Percentiles rank a stretch among this genome's conserved stretches.
Evolutionary conservation across 345 rosid genomes (phyloP).

Genomic region (Eutrema yunnanense): DNA sequence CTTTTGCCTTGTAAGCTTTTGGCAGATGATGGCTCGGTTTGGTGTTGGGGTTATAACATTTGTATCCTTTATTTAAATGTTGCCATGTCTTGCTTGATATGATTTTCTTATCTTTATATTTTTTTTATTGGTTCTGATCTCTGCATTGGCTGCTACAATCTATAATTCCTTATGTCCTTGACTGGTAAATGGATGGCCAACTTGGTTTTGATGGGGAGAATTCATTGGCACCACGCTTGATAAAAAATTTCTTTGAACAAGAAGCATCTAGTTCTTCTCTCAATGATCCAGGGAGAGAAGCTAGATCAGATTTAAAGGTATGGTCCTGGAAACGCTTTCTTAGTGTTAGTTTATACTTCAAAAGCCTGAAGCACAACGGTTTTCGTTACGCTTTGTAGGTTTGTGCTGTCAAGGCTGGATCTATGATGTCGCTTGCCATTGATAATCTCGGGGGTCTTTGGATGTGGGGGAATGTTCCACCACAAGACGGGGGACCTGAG

Average conservation of each 20-base stretch:
- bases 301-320: conserved; percentile 47
- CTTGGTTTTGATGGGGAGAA: conserved; percentile 65
- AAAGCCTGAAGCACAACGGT: not conserved
- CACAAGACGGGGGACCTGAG: conserved; percentile 29
- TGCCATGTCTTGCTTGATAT: not conserved
- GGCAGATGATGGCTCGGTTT: conserved; percentile 90
- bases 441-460: conserved; percentile 69
- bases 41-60: conserved; percentile 90
- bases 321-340: not conserved
- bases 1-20: conserved; percentile 27
- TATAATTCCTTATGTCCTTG: conserved; percentile 39
- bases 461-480: conserved; percentile 93
- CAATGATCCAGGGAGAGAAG: conserved; percentile 29
- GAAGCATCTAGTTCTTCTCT: conserved; percentile 28
- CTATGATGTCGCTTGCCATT: conserved; percentile 86
- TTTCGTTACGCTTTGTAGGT: conserved; percentile 32
- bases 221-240: conserved; percentile 43
- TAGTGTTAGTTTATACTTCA: not conserved
- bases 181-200: conserved; percentile 76
- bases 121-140: not conserved
- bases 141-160: not conserved
- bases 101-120: not conserved
- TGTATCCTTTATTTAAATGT: conserved; percentile 59
- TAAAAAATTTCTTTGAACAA: conserved; percentile 38
- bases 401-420: conserved; percentile 70